These are phyloP conservation scores for Metschnikowia shivogae DNA, from an alignment of 805 yeast genomes.

Conservation along the genomic window DNA sequence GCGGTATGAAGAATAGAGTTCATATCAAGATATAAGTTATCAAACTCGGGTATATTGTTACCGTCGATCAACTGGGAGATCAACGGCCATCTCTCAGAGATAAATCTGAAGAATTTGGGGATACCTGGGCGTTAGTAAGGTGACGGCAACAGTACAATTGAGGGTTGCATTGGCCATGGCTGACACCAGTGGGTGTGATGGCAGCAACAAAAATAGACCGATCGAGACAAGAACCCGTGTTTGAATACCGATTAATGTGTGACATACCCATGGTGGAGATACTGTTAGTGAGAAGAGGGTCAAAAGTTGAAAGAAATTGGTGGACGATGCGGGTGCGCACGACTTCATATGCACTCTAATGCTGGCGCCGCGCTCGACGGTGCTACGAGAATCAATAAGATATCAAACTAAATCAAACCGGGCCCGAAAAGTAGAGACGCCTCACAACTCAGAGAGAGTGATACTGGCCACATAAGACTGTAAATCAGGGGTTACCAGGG, in stretches of 20 bases:
- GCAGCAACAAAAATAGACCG: background rate
- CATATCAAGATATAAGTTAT: slow-evolving; percentile 94
- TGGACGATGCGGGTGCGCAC: slow-evolving; percentile 7
- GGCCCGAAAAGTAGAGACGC: background rate
- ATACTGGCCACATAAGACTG: no score
- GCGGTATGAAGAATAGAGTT: slow-evolving; percentile 92
- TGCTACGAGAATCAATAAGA: background rate
- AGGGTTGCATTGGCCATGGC: no score
- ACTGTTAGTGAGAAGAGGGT: background rate
- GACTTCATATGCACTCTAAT: slow-evolving; percentile 3
- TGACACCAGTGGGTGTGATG: background rate
- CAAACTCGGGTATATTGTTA: slow-evolving; percentile 85
- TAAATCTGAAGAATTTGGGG: slow-evolving; percentile 94
- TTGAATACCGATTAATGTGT: background rate
- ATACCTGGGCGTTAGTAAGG: slow-evolving; percentile 52
- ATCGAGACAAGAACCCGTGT: background rate
- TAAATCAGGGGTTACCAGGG: no score
- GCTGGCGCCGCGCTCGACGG: background rate
- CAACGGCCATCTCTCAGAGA: slow-evolving; percentile 98
- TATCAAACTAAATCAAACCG: background rate
- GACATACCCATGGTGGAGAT: slow-evolving; percentile 11
- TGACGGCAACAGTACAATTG: no score
- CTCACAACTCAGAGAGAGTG: no score
- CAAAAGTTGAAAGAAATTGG: background rate
- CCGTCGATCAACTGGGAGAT: slow-evolving; percentile 83